Conservation (phyloP, 202 grass and related monocot genomes). For the Panicum virgatum region DNA sequence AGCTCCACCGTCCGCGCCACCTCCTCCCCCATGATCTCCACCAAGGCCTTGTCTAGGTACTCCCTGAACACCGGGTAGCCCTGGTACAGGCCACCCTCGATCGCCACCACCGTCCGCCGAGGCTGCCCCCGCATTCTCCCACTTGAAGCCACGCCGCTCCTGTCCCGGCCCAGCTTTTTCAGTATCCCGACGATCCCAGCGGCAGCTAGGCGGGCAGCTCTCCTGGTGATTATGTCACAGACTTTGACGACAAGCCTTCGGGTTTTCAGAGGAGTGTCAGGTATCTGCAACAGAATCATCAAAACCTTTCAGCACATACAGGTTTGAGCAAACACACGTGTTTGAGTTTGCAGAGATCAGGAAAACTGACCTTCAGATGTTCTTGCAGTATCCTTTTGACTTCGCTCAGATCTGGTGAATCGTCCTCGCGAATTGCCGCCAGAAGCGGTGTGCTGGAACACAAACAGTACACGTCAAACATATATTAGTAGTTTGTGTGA, state of each 20-base stretch:
- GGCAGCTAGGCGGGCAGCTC: constrained; percentile 79
- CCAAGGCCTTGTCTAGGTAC: constrained; percentile 76
- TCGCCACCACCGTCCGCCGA: constrained; percentile 64
- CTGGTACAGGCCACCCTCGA: constrained; percentile 76
- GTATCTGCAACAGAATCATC: constrained; percentile 50
- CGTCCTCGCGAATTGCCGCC: constrained; percentile 77
- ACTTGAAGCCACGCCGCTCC: constrained; percentile 40
- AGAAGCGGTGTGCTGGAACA: constrained; percentile 68
- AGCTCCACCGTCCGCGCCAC: constrained; percentile 60
- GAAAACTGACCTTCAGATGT: constrained; percentile 56
- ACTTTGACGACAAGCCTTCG: constrained; percentile 71
- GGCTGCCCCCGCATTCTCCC: constrained; percentile 51
- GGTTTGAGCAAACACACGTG: not conserved
- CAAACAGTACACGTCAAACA: not conserved
- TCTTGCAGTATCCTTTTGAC: constrained; percentile 71
- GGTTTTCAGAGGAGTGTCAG: constrained; percentile 62
- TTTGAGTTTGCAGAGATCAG: not conserved
- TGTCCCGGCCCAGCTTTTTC: constrained; percentile 87
- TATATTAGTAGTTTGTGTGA: not conserved
- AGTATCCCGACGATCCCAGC: constrained; percentile 82
- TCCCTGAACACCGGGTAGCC: constrained; percentile 75
- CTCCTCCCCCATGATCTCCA: constrained; percentile 87
- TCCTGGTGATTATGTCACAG: constrained; percentile 63
- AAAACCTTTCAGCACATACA: not conserved
- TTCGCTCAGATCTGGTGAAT: constrained; percentile 81